Evolutionary conservation across 2,329 filamentous ascomycete species (phyloP), one percentile per base, ranked within the genome.

Genomic region (Dryadomyces sulphureus): DNA sequence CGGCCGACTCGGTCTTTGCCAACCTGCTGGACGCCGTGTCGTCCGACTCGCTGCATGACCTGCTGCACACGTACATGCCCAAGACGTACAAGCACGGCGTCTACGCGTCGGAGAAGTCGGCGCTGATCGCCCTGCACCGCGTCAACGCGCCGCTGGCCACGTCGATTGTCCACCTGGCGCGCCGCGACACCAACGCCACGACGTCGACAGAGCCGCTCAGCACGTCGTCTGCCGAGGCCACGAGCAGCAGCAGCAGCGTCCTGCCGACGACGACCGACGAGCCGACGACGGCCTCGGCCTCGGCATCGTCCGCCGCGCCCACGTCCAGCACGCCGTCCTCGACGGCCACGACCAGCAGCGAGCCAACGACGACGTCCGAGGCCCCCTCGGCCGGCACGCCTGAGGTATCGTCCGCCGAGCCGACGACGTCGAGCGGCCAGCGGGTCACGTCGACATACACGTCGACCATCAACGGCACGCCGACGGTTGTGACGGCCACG

Each of bases 71-170:
- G 50, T 71, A 79, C 54, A 66, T 79, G 45, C 72, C 75, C 40
- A 69, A 71, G 41, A 74, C 75, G 56, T 85, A 79, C 62, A 72
- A 77, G 57, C 73, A 84, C 56, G 81, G 81, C 48, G 70, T 84
- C 47, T 84, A 79, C 59, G 69, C 74, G 51, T 75, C 77, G 51
- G 80, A 83, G 55, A 70, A 69, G 53, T 66, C 70, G 11, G 79
- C 79, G 22, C 67, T 83, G 46, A 74, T 82, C 59, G 75, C 72
- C 30, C 68, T 83, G 24, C 73, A 78, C 61, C 65, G 67, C 38
- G 70, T 73, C 52, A 72, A 84, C 56, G 71, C 77, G 20, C 67
- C 71, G 34, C 65, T 84, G 34, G 79, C 79, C 17, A 75, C 70
- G 9, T 73, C 74, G 48, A 65, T 85, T 51, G 68, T 81, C 46